Evolutionary conservation across 2,329 filamentous ascomycete species (phyloP), one percentile per base, ranked within the genome.

Genomic region (Aspergillus sp.): DNA sequence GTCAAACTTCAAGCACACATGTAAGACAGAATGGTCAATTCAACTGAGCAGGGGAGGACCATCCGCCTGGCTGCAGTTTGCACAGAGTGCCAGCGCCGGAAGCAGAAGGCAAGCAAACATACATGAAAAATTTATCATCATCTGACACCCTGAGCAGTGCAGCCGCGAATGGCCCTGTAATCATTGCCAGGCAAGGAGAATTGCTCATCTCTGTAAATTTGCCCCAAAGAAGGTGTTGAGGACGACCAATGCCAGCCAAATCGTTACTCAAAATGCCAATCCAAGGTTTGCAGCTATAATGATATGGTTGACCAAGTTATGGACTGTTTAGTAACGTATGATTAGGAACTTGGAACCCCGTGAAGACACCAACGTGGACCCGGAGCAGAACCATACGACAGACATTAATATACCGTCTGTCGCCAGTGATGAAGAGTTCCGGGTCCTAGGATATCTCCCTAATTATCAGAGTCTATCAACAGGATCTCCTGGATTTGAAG

Each of bases 91-190:
- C 72, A 74, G 47, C 66, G 73, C 7, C 67, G 73, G 34, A 77
- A 77, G 56, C 74, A 76, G 50, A 76, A 74, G 66, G 71, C 66
- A 58, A 52, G 58, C 39, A 37, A 41, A 12, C 11, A 19, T 37
- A 10, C 10, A 13, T 9, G 10, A 34, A n/a, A 19, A 4, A 34
- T 8, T 28, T 27, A 37, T 19, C 26, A 35, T 19, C 7, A 3
- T 40, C 51, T 56, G 19, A 54, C 40, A 5, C 39, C 19, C 28
- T 43, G 34, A 43, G 47, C 31, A 75, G 72, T 77, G 74, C 51
- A 73, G 68, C 46, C 68, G 71, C 30, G 63, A 73, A 53, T 77
- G 74, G 67, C 73, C 73, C 2, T 76, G 74, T 53, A 73, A 74
- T 47, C 72, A 76, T 49, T 77, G 73, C 50, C 66, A 71, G 48